These are phyloP conservation scores for Pelagophyceae sp. DNA, from an alignment of 352 stramenopile genomes.

Conservation along the genomic window DNA sequence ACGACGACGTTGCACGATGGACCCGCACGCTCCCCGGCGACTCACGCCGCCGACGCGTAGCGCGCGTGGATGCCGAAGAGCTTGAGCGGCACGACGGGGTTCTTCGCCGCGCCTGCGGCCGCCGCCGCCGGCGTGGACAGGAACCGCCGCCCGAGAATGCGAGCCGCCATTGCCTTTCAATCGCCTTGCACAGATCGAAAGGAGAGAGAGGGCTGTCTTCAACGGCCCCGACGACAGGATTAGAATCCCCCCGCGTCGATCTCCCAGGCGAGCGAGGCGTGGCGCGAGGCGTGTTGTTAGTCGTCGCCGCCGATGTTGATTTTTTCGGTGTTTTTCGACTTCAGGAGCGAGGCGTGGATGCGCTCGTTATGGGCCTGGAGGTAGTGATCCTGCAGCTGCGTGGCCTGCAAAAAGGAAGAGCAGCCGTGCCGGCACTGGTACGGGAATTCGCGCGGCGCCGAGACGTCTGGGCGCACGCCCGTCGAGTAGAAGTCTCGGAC, in stretches of 20 bases:
- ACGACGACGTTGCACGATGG: neutral
- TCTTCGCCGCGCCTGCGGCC: too few relatives aligned
- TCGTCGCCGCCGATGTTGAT: neutral
- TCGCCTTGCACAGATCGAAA: neutral
- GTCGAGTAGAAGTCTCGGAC: neutral
- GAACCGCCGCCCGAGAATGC: neutral
- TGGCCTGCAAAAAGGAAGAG: neutral
- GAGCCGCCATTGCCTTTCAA: too few relatives aligned
- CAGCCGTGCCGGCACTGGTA: slow-evolving; percentile 6
- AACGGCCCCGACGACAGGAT: neutral
- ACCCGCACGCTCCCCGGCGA: neutral
- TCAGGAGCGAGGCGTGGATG: slow-evolving; percentile 10
- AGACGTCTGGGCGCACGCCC: neutral
- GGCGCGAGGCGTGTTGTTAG: neutral
- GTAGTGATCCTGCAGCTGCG: neutral
- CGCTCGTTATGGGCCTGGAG: slow-evolving; percentile 6
- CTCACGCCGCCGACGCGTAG: slow-evolving; percentile 66
- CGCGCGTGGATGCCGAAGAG: slow-evolving; percentile 70
- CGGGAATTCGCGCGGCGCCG: neutral
- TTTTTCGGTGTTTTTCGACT: neutral
- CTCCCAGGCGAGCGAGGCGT: too few relatives aligned
- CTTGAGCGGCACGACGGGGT: slow-evolving; percentile 43
- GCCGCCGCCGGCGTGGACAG: neutral
- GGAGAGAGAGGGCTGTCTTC: neutral
- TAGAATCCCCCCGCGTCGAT: too few relatives aligned